Evolutionary conservation across 2,329 filamentous ascomycete genomes (phyloP), one percentile per base, ranked within the genome.

Genomic region (Penicillium sp.): DNA sequence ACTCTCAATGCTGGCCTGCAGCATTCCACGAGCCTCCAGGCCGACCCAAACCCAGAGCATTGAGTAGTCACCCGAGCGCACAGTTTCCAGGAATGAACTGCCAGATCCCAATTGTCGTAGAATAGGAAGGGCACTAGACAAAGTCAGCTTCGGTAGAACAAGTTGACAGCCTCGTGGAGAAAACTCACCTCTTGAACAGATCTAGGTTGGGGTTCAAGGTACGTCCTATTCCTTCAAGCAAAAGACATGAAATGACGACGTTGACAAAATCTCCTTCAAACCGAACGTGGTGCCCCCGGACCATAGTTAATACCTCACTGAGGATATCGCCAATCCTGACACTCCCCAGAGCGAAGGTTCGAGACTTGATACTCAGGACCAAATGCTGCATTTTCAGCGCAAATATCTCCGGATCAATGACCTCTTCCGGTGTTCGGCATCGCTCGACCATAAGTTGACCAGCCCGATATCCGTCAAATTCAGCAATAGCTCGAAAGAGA

Each of bases 251-350:
- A 56, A 99, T 88, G 31, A 99, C 93, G 5, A 99, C 94, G 69
- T 99, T 99, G 70, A 99, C 92, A 70, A 97, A 99, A 72, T 99
- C 94, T 9, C 94, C 94, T 74, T 99, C 94, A 49, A 99, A 83
- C 9, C 94, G 84, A 4, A 99, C 94, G 70, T 99, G 94, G 72
- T 99, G 94, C 10, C 81, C 79, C 53, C 94, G 85, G 31, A 99
- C 94, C 92, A 99, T 97, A 57, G 82, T 82, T 43, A 99, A 79
- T 0, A 97, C 94, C 65, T 95, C 85, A 68, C 94, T 92, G 31
- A 99, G 76, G 20, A 99, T 92, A 66, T 99, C 94, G 11, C 94
- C 94, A 60, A 99, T 97, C 77, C 92, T 95, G 76, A 99, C 89
- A 69, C 91, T 96, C 5, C 93, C 93, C 0, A 99, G 81, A 0